phyloP scores from a whole-genome alignment of 2,329 filamentous ascomycete genomes.

The Dryadomyces sulphureus region DNA sequence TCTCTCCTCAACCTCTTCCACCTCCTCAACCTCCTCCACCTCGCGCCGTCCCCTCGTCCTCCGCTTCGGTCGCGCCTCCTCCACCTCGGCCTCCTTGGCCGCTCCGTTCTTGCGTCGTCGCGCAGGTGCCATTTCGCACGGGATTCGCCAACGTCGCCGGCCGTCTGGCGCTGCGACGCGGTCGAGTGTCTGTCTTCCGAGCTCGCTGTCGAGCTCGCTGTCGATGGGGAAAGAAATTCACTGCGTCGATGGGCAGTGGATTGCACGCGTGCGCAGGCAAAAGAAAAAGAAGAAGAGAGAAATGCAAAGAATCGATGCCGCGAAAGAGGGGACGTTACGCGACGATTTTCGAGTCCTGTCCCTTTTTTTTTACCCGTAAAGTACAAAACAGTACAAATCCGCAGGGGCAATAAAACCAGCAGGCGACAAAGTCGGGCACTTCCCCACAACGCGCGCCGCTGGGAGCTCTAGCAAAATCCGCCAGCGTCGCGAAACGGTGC shows the following conservation, averaged over 20 bases:
- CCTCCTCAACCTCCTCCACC: slow-evolving; percentile 2
- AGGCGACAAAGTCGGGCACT: not conserved
- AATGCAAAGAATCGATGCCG: not conserved
- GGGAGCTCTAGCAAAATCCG: not conserved
- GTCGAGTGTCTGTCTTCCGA: too few relatives aligned
- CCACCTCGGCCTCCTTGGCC: not conserved
- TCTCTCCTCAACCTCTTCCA: not conserved
- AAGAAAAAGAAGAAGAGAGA: not conserved
- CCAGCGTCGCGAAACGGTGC: slow-evolving; percentile 1
- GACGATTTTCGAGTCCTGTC: not conserved
- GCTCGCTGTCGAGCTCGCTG: too few relatives aligned
- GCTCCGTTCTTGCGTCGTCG: slow-evolving; percentile 11
- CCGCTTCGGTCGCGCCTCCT: slow-evolving; percentile 2
- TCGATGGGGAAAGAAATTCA: not conserved
- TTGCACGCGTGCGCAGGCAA: not conserved
- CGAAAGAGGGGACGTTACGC: slow-evolving; percentile 2
- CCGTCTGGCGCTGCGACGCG: too few relatives aligned
- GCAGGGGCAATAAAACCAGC: not conserved
- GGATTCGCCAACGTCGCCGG: not conserved
- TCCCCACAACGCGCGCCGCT: slow-evolving; percentile 1
- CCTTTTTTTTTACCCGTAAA: not conserved
- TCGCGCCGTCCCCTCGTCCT: slow-evolving; percentile 1
- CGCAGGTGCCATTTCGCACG: slow-evolving; percentile 7
- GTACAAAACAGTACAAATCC: not conserved
- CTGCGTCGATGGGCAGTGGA: too few relatives aligned